Conservation (phyloP, 371 early-diverging fungal genomes). For the Mucor velutinosus region DNA sequence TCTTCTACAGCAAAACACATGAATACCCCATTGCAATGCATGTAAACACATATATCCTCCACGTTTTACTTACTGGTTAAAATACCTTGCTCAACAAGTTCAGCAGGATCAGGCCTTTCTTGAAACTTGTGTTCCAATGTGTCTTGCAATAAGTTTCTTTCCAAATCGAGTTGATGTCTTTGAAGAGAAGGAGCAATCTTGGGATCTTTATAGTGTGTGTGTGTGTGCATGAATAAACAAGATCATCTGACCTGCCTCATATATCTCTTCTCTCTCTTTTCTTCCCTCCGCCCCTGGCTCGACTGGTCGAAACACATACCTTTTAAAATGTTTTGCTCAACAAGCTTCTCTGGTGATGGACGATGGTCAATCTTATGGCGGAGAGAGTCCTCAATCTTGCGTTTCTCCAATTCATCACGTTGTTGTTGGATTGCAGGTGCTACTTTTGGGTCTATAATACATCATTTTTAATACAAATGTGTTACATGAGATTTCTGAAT, state of each 20-base stretch:
- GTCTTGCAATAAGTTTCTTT: conserved; percentile 67
- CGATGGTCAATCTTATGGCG: conserved; percentile 74
- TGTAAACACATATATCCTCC: neutral
- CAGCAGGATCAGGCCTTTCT: conserved; percentile 66
- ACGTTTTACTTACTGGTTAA: conserved; percentile 35
- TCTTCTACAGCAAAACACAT: neutral
- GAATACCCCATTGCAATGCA: neutral
- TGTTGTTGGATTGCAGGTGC: conserved; percentile 58
- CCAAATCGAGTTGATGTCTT: conserved; percentile 49
- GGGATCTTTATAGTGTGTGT: conserved; percentile 24
- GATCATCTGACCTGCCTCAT: neutral
- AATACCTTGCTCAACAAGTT: conserved; percentile 75
- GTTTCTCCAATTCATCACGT: conserved; percentile 60
- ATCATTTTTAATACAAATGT: neutral
- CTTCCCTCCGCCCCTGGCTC: too few species aligned
- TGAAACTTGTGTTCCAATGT: conserved; percentile 71
- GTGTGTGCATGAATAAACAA: neutral
- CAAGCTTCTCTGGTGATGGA: conserved; percentile 69
- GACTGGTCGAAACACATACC: conserved; percentile 3
- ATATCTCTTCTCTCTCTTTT: neutral
- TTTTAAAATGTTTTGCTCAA: conserved; percentile 72
- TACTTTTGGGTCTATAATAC: conserved; percentile 44
- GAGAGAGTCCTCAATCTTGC: conserved; percentile 67
- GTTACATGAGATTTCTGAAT: neutral
- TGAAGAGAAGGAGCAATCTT: conserved; percentile 60